Conservation (phyloP, 2,329 filamentous ascomycete genomes). For the Cercospora canescens region DNA sequence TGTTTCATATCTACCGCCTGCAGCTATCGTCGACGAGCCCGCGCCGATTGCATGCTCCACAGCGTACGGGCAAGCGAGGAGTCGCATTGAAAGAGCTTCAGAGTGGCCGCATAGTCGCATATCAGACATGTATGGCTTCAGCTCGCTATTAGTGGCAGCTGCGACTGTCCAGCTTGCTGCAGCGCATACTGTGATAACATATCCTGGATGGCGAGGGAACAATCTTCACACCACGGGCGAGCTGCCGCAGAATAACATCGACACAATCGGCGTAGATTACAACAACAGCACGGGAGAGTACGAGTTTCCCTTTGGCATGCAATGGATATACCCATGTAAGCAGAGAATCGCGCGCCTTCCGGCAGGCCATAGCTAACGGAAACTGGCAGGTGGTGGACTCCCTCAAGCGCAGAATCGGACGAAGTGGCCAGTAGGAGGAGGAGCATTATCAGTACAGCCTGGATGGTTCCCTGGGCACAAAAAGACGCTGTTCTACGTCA, state of each 20-base stretch:
- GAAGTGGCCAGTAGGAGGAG: conserved; percentile 84
- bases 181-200: conserved; percentile 81
- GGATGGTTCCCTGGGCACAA: conserved; percentile 93
- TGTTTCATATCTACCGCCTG: conserved; percentile 3
- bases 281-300: conserved; percentile 15
- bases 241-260: conserved; percentile 38
- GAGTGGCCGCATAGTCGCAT: neutral
- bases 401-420: conserved; percentile 77
- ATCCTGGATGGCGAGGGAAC: conserved; percentile 84
- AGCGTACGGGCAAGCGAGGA: neutral
- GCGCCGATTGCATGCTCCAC: neutral
- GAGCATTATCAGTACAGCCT: conserved; percentile 85
- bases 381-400: conserved; percentile 74
- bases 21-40: neutral
- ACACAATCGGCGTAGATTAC: conserved; percentile 48
- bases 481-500: conserved; percentile 82
- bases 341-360: conserved; percentile 21
- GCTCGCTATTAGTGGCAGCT: conserved; percentile 1
- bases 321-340: conserved; percentile 95
- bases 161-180: conserved; percentile 2
- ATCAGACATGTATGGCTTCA: neutral
- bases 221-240: conserved; percentile 76
- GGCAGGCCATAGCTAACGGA: conserved; percentile 4
- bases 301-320: conserved; percentile 75
- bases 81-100: conserved; percentile 1